A percentile compares a stretch with the other conserved stretches of the same genome.
phyloP scores from a whole-genome alignment of 1,284 basidiomycete genomes.

The Psilocybe mexicana region DNA sequence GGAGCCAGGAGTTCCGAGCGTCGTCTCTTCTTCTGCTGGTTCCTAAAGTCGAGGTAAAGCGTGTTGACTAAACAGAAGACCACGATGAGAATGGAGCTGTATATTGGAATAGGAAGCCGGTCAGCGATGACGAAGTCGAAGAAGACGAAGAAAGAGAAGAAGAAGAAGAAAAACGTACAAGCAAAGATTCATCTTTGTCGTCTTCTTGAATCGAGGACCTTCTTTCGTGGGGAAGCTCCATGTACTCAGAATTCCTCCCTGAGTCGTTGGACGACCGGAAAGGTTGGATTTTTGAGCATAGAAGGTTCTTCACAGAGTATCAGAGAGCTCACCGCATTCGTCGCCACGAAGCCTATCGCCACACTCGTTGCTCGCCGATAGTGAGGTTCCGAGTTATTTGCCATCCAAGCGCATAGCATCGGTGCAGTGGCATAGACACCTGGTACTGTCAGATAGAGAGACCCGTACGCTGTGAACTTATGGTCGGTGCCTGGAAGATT shows the following conservation, averaged over 20 bases:
- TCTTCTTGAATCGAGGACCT: slow-evolving; percentile 35
- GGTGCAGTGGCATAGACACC: slow-evolving; percentile 48
- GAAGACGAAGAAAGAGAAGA: not conserved
- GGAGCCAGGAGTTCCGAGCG: slow-evolving; percentile 33
- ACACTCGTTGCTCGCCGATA: slow-evolving; percentile 51
- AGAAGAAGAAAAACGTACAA: slow-evolving; percentile 32
- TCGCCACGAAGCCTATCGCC: slow-evolving; percentile 52
- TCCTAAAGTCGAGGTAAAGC: slow-evolving; percentile 29
- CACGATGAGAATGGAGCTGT: slow-evolving; percentile 28
- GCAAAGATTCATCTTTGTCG: slow-evolving; percentile 36
- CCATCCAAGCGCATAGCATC: slow-evolving; percentile 47
- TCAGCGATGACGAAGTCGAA: not conserved
- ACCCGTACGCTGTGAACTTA: slow-evolving; percentile 43
- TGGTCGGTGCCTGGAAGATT: slow-evolving; percentile 18
- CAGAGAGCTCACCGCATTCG: slow-evolving; percentile 39
- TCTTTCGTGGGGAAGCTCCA: slow-evolving; percentile 40
- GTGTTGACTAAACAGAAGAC: slow-evolving; percentile 30
- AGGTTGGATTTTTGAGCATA: not conserved
- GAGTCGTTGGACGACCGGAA: not conserved
- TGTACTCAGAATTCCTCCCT: slow-evolving; percentile 44
- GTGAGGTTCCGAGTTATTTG: slow-evolving; percentile 61
- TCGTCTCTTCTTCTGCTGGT: slow-evolving; percentile 27
- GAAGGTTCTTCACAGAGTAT: not conserved
- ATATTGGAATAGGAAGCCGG: not conserved
- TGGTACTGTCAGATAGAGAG: slow-evolving; percentile 49